Evolutionary conservation across 2,329 filamentous ascomycete species (phyloP).

Genomic region (Beauveria sp.): DNA sequence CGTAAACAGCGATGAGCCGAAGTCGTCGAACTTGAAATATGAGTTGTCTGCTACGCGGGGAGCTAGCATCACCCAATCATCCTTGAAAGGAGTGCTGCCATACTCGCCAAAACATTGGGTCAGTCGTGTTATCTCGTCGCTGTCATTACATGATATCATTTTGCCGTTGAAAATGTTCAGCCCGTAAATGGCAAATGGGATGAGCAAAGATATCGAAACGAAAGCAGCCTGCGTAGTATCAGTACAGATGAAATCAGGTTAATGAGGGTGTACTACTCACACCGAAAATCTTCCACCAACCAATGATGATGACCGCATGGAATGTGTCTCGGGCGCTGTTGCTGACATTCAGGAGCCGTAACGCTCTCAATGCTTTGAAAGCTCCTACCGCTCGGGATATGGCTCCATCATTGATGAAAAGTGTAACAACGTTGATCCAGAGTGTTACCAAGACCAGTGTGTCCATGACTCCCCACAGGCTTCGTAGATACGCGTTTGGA

Average conservation of each 20-base stretch:
- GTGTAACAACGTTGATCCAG: conserved; percentile 88
- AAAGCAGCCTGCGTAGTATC: conserved; percentile 58
- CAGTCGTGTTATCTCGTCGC: conserved; percentile 49
- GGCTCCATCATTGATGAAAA: conserved; percentile 71
- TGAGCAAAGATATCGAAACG: conserved; percentile 86
- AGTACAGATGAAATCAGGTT: conserved; percentile 13
- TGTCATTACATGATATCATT: conserved; percentile 67
- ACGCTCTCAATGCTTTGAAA: conserved; percentile 90
- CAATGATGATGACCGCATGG: conserved; percentile 89
- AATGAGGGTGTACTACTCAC: conserved; percentile 35
- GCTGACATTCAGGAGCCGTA: conserved; percentile 89
- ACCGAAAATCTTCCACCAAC: conserved; percentile 88
- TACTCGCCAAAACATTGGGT: conserved; percentile 81
- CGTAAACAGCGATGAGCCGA: conserved; percentile 87
- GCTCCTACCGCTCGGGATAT: conserved; percentile 88
- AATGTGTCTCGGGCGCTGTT: conserved; percentile 94
- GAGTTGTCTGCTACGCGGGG: conserved; percentile 71
- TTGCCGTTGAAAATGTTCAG: conserved; percentile 86
- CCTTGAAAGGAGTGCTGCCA: conserved; percentile 62
- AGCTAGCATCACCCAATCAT: conserved; percentile 70
- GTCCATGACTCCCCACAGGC: conserved; percentile 95
- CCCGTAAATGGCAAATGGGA: conserved; percentile 95
- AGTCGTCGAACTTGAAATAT: conserved; percentile 90
- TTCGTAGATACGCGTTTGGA: conserved; percentile 92
- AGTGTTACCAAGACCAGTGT: conserved; percentile 84